Conservation (phyloP, 176 grass and related monocot genomes). For the Typha latifolia region DNA sequence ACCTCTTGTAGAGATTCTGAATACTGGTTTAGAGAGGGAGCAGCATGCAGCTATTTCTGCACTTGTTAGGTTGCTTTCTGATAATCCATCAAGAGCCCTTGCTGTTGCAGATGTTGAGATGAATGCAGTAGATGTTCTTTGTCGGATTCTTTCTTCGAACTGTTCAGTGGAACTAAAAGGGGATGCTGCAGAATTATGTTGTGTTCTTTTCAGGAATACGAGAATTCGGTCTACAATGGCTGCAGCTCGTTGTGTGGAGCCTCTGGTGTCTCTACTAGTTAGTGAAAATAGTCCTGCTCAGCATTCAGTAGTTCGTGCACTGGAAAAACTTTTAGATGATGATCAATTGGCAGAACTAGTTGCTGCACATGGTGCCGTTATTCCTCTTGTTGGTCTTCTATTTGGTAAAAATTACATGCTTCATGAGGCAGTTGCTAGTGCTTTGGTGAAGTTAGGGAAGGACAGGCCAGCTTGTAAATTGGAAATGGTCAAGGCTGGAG, state of each 20-base stretch:
- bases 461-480: constrained; percentile 92
- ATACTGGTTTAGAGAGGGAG: constrained; percentile 88
- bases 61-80: constrained; percentile 80
- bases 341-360: constrained; percentile 88
- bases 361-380: constrained; percentile 72
- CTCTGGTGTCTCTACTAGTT: constrained; percentile 72
- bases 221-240: constrained; percentile 92
- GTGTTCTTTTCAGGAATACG: constrained; percentile 90
- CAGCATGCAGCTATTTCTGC: constrained; percentile 99
- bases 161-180: constrained; percentile 95
- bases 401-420: constrained; percentile 88
- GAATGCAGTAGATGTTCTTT: constrained; percentile 94
- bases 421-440: constrained; percentile 83
- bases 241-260: constrained; percentile 89
- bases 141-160: constrained; percentile 76
- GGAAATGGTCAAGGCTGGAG: constrained; percentile 96
- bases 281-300: constrained; percentile 74
- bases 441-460: constrained; percentile 90
- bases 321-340: constrained; percentile 96
- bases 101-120: constrained; percentile 88
- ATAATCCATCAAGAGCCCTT: constrained; percentile 91
- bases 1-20: constrained; percentile 95
- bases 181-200: constrained; percentile 89
- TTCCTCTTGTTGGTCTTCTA: constrained; percentile 86
- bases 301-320: constrained; percentile 89